phyloP scores from a whole-genome alignment of 352 stramenopile genomes.

The Phytophthora pini region DNA sequence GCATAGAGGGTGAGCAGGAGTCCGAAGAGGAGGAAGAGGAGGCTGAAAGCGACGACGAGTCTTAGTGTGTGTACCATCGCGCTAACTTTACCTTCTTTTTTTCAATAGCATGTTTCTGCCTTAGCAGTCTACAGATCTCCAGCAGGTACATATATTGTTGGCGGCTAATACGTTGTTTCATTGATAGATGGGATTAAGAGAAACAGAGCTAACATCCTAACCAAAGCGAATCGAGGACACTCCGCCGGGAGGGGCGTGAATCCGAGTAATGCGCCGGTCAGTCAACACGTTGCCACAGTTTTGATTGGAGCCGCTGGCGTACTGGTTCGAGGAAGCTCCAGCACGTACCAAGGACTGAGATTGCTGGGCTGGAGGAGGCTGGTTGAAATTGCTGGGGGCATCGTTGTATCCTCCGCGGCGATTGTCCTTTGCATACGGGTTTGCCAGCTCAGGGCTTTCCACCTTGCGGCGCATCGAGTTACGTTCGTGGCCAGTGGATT shows the following conservation, averaged over 20 bases:
- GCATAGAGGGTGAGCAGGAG: conserved; percentile 46
- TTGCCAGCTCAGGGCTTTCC: conserved; percentile 55
- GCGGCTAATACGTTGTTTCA: conserved; percentile 18
- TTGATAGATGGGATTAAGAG: conserved; percentile 18
- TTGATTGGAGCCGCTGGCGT: conserved; percentile 82
- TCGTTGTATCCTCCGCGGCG: conserved; percentile 30
- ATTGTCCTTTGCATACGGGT: conserved; percentile 57
- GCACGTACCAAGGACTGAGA: conserved; percentile 25
- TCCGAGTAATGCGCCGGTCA: conserved; percentile 88
- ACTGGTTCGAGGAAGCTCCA: conserved; percentile 82
- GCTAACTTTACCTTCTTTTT: conserved; percentile 18
- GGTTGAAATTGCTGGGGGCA: conserved; percentile 30
- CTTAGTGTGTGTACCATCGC: conserved; percentile 25
- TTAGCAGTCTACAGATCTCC: conserved; percentile 7
- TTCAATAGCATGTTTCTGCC: conserved; percentile 33
- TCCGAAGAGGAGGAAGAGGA: conserved; percentile 44
- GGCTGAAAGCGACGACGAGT: conserved; percentile 38
- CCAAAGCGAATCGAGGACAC: conserved; percentile 84
- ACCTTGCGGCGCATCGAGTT: conserved; percentile 51
- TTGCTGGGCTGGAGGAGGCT: conserved; percentile 33
- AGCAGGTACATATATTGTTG: neutral
- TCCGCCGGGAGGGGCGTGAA: conserved; percentile 89
- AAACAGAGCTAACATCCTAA: conserved; percentile 31
- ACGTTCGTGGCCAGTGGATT: conserved; percentile 61
- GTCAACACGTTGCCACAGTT: conserved; percentile 92